Base-by-base conservation (phyloP, 805 yeast species). In the Barnettozyma botsteinii region DNA sequence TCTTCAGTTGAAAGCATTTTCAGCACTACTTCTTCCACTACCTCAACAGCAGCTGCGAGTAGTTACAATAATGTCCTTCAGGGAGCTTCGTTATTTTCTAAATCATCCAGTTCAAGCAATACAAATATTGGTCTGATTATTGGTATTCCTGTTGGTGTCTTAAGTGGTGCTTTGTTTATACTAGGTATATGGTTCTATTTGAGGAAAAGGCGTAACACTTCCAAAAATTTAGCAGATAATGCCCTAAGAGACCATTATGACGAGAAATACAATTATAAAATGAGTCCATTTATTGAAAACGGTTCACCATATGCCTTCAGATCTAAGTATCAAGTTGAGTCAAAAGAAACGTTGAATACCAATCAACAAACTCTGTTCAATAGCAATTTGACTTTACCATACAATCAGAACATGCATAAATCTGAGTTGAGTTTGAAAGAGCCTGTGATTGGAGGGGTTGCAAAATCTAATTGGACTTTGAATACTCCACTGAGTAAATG, bases 401-500 rank as follows among this genome's bases (percentile, higher is more conserved):
- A 14, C 19, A 25, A 32, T 24, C 8, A 12, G 5, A 15, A 12
- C 23, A n/a, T 18, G n/a, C 32, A 31, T 19, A 34, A 31, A 27
- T 52, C 56, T 4, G 49, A 49, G 31, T 28, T 40, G 7, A 50
- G 56, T 14, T 29, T 52, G 25, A 48, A 51, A 28, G 51, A 45
- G 7, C 49, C 52, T 3, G 47, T 25, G 3, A 33, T 37, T 20
- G 20, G 26, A 4, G 41, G 41, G 2, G 35, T 43, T 2, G 38
- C 35, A 5, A 33, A 31, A 20, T 40, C 54, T 5, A 53, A 41
- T 9, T 53, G 56, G 58, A 45, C 38, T 31, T 22, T 53, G 30
- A 51, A 45, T 35, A 49, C 58, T 4, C 60, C 60, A 13, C 31
- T 56, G 28, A 52, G 56, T 24, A 52, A 37, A 29, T 56, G 59